Evolutionary conservation across 768 basidiomycete species (phyloP).

Genomic region (Rhizopogon sp.): DNA sequence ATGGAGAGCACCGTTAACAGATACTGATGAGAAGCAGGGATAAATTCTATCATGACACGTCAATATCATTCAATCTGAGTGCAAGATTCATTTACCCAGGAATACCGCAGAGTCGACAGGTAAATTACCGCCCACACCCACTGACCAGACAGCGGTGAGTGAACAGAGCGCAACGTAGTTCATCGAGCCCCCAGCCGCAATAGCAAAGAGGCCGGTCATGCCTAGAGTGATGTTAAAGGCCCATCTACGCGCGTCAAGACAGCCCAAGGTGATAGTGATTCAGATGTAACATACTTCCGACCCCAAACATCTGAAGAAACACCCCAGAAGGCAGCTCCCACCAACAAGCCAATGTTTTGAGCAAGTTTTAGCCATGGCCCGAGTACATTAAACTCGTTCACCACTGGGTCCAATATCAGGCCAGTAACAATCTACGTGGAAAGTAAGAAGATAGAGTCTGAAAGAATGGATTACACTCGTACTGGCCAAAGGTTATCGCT

Average conservation of each 20-base stretch:
- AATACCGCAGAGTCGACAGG: slow-evolving; percentile 77
- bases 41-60: slow-evolving; percentile 42
- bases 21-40: slow-evolving; percentile 71
- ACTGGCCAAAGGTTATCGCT: slow-evolving; percentile 77
- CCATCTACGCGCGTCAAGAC: slow-evolving; percentile 34
- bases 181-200: slow-evolving; percentile 55
- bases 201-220: slow-evolving; percentile 61
- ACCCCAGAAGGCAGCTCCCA: slow-evolving; percentile 69
- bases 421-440: slow-evolving; percentile 53
- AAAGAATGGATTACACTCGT: slow-evolving; percentile 15
- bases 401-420: slow-evolving; percentile 57
- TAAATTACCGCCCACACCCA: slow-evolving; percentile 69
- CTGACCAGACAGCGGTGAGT: slow-evolving; percentile 52
- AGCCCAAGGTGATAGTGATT: neutral
- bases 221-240: slow-evolving; percentile 70
- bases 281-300: slow-evolving; percentile 36
- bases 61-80: neutral
- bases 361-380: slow-evolving; percentile 64
- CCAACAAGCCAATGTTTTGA: slow-evolving; percentile 66
- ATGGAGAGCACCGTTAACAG: slow-evolving; percentile 69
- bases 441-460: neutral
- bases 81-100: slow-evolving; percentile 40
- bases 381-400: slow-evolving; percentile 59
- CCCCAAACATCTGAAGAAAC: slow-evolving; percentile 70
- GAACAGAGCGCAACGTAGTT: slow-evolving; percentile 47